A percentile compares a stretch with the other conserved stretches of the same genome.
Evolutionary conservation across 495 filamentous ascomycete species (phyloP).

Genomic region (Tuber umbilicatum): DNA sequence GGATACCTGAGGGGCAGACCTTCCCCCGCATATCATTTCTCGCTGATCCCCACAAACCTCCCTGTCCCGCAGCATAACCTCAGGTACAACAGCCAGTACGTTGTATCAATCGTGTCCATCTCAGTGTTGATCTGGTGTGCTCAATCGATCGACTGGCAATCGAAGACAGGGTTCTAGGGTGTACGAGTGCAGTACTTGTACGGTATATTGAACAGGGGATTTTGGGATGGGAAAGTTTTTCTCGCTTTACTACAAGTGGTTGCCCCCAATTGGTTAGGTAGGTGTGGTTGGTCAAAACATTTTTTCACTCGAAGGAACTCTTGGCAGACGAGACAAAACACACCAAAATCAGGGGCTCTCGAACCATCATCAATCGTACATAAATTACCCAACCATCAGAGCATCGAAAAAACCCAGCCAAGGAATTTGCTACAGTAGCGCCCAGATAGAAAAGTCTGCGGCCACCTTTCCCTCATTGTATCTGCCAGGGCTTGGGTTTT

Average conservation of each 20-base stretch:
- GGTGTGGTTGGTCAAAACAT: background rate
- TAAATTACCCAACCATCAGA: too few species aligned
- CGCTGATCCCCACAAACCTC: background rate
- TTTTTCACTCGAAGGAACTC: background rate
- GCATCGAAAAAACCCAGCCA: too few species aligned
- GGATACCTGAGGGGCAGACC: background rate
- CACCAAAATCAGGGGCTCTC: too few species aligned
- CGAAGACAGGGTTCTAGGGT: slow-evolving; percentile 2
- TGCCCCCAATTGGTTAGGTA: background rate
- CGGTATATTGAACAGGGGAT: background rate
- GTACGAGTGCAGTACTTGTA: too few species aligned
- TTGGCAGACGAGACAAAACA: background rate
- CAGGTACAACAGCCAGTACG: background rate
- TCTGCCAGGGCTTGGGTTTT: too few species aligned
- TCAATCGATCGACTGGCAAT: slow-evolving; percentile 1
- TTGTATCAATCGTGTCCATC: background rate
- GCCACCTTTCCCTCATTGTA: too few species aligned
- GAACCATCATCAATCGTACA: too few species aligned
- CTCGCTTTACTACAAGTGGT: background rate
- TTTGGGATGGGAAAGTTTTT: background rate
- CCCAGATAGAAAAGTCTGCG: too few species aligned
- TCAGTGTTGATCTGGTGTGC: background rate
- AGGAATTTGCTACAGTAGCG: too few species aligned
- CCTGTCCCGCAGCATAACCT: background rate
- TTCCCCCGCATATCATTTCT: background rate